A percentile compares a stretch with the other conserved stretches of the same genome.
phyloP scores from a whole-genome alignment of 139 green algal species.

The Spirogloea muscicola region DNA sequence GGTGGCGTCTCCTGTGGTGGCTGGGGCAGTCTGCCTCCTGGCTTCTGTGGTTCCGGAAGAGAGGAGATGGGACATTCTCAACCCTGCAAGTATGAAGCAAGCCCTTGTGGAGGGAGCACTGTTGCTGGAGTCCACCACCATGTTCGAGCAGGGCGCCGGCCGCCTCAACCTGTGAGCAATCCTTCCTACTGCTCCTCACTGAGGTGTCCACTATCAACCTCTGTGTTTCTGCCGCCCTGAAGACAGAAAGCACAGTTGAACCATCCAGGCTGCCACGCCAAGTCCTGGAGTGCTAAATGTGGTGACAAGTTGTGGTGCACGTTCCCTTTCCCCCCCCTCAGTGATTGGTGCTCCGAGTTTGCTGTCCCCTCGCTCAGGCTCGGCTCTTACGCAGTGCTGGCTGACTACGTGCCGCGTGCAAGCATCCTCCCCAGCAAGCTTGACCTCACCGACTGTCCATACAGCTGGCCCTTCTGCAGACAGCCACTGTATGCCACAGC shows the following conservation, averaged over 20 bases:
- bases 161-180: constrained; percentile 36
- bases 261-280: no score
- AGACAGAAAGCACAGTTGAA: no score
- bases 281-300: no score
- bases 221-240: no score
- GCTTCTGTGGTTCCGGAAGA: constrained; percentile 75
- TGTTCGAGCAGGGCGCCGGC: constrained; percentile 71
- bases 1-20: constrained; percentile 96
- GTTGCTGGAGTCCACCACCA: constrained; percentile 64
- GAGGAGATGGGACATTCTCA: constrained; percentile 77
- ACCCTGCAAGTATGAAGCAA: constrained; percentile 98
- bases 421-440: constrained; percentile 74
- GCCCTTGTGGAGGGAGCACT: constrained; percentile 87
- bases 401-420: constrained; percentile 76
- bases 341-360: no score
- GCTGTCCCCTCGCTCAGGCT: no score
- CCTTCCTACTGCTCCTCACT: background rate
- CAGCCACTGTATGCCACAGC: constrained; percentile 63
- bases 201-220: no score
- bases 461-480: constrained; percentile 92
- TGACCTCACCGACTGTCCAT: constrained; percentile 88
- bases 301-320: no score
- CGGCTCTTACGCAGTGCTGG: constrained; percentile 60
- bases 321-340: no score
- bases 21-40: constrained; percentile 86